These are phyloP conservation scores for Leishmania aethiopica DNA, from an alignment of 208 protist genomes.

Conservation along the genomic window DNA sequence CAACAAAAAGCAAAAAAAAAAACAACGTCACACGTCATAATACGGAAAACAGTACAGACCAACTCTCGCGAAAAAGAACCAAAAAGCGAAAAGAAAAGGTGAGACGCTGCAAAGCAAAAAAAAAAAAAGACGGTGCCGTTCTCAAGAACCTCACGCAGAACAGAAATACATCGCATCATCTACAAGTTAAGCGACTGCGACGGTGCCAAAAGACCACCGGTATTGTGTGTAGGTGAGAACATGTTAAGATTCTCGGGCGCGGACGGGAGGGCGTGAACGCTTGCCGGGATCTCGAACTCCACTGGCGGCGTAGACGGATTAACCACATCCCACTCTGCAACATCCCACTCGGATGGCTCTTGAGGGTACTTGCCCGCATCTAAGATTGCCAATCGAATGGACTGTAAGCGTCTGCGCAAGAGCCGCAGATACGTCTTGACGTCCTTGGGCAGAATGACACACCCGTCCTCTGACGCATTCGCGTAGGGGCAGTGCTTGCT, in stretches of 20 bases:
- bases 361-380: conserved; percentile 26
- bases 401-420: conserved; percentile 24
- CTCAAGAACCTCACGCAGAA: background rate
- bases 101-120: background rate
- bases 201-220: conserved; percentile 41
- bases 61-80: background rate
- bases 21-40: background rate
- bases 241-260: conserved; percentile 30
- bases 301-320: conserved; percentile 2
- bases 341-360: conserved; percentile 24
- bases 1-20: no score
- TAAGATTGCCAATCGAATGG: conserved; percentile 28
- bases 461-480: conserved; percentile 3
- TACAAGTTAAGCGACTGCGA: conserved; percentile 35
- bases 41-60: background rate
- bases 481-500: conserved; percentile 20
- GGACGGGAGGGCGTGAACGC: conserved; percentile 1
- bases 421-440: conserved; percentile 25
- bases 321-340: conserved; percentile 12
- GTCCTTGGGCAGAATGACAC: conserved; percentile 20
- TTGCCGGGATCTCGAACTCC: background rate
- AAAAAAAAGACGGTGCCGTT: background rate
- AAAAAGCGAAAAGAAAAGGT: background rate
- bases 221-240: conserved; percentile 58
- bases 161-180: background rate